Evolutionary conservation across 768 basidiomycete genomes (phyloP), one percentile per base, ranked within the genome.

Genomic region (Boletus rex-veris): DNA sequence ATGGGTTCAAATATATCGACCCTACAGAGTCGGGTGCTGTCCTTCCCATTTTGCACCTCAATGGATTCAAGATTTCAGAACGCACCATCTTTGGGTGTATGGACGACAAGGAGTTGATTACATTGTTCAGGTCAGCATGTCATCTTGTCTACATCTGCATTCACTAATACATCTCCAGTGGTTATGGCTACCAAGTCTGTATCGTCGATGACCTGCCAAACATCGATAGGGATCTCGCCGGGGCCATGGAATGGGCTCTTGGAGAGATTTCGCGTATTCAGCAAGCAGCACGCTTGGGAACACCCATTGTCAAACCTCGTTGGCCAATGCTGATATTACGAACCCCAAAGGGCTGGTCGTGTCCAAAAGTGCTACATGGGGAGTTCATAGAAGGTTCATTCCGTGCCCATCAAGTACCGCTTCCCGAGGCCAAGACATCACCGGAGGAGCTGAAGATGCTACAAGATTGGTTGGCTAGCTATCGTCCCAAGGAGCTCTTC

Each of bases 11-110:
- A n/a, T n/a, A n/a, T n/a, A n/a, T n/a, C n/a, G n/a, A n/a, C n/a
- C n/a, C n/a, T n/a, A n/a, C n/a, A n/a, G n/a, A n/a, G n/a, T 88
- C 86, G 3, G 92, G 93, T 18, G 92, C 93, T 0, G 90, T 95
- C 18, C 74, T 97, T n/a, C 93, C 92, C 24, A 90, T 95, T 58
- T 75, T 97, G 2, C 90, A 93, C 64, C 81, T 88, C 58, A 93
- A 93, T 58, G 87, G 89, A 15, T 92, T 90, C 80, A 89, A 24
- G 24, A 24, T 24, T 24, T 90, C 88, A 0, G 90, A 94, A 65
- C 81, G 91, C 36, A 95, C 93, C 15, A 87, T 97, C 54, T 87
- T 84, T 54, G 93, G 92, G 38, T 86, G 86, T 19, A 93, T 95
- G 91, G 92, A 95, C 63, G 78, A 96, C 66, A 85, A 87, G 62